These are phyloP conservation scores for Nosema muscidifuracis DNA, from an alignment of 371 early-diverging fungal genomes.

Conservation along the genomic window DNA sequence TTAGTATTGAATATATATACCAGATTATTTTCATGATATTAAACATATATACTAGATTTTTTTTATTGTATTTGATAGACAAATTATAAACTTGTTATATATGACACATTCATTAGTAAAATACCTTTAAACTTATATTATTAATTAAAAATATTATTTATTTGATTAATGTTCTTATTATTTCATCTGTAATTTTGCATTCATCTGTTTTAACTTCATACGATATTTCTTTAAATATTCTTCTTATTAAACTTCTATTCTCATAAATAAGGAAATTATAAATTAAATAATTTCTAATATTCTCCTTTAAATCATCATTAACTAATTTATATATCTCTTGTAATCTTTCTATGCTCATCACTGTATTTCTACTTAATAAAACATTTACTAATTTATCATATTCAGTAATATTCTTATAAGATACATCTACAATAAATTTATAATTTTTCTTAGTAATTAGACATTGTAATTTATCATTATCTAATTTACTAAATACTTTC, in stretches of 20 bases:
- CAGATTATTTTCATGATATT: too few relatives aligned
- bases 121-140: too few relatives aligned
- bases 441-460: neutral
- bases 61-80: too few relatives aligned
- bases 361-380: neutral
- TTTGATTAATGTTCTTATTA: too few relatives aligned
- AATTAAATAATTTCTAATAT: neutral
- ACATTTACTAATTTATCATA: neutral
- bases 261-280: neutral
- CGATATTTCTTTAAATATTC: neutral
- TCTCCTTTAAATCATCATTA: neutral
- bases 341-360: constrained; percentile 12
- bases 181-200: too few relatives aligned
- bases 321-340: neutral
- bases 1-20: too few relatives aligned
- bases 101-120: too few relatives aligned
- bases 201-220: too few relatives aligned
- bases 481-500: constrained; percentile 14
- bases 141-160: neutral
- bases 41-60: too few relatives aligned
- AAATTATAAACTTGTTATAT: too few relatives aligned
- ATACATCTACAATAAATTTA: constrained; percentile 12
- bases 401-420: constrained; percentile 26
- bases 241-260: neutral
- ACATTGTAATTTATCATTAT: constrained; percentile 3